A percentile compares a stretch with the other conserved stretches of the same genome.
Evolutionary conservation across 2,329 filamentous ascomycete genomes (phyloP).

Genomic region (Sodiomyces alkalinus): DNA sequence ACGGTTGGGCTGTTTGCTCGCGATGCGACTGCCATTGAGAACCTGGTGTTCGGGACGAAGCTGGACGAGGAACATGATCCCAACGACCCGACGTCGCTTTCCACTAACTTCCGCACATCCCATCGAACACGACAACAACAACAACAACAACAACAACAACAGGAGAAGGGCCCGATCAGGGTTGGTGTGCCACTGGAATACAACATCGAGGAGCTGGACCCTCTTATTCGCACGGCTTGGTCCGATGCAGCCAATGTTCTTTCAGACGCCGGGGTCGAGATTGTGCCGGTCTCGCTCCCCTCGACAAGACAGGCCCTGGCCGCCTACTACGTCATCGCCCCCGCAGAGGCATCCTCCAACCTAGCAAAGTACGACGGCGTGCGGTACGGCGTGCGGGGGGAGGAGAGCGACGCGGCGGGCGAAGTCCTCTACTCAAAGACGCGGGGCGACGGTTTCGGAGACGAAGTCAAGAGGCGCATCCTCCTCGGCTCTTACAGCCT

Average conservation of each 20-base stretch:
- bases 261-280: slow-evolving; percentile 46
- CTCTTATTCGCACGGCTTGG: slow-evolving; percentile 58
- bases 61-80: slow-evolving; percentile 43
- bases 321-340: slow-evolving; percentile 89
- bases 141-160: slow-evolving; percentile 18
- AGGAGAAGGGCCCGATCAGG: slow-evolving; percentile 17
- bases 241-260: slow-evolving; percentile 42
- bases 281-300: slow-evolving; percentile 68
- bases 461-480: slow-evolving; percentile 75
- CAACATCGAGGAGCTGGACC: slow-evolving; percentile 69
- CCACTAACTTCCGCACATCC: slow-evolving; percentile 34
- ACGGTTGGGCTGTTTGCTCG: slow-evolving; percentile 66
- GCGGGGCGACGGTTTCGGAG: slow-evolving; percentile 60
- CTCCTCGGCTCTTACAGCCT: slow-evolving; percentile 81
- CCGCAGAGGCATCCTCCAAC: slow-evolving; percentile 90
- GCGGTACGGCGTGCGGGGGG: slow-evolving; percentile 59
- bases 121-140: slow-evolving; percentile 18
- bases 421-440: slow-evolving; percentile 63
- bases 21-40: slow-evolving; percentile 32
- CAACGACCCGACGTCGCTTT: slow-evolving; percentile 61
- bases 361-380: slow-evolving; percentile 94
- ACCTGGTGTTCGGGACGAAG: slow-evolving; percentile 33
- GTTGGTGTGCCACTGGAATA: slow-evolving; percentile 60
- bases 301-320: slow-evolving; percentile 74
- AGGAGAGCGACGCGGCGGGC: slow-evolving; percentile 35